phyloP scores from a whole-genome alignment of 441 rosid species.

The Populus hybrid region DNA sequence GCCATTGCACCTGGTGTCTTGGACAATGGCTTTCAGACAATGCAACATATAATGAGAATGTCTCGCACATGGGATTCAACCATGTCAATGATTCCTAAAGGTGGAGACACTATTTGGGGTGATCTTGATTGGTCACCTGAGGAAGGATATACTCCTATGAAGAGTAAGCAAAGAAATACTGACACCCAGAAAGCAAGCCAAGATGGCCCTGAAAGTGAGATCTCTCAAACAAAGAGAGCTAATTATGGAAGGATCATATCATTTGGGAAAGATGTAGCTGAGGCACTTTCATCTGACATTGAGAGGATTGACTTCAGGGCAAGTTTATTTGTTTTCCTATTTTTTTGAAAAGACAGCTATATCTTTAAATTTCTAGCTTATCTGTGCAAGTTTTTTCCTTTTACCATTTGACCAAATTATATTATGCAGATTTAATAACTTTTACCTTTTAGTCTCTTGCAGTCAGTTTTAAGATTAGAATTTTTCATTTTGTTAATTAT shows the following conservation, averaged over 20 bases:
- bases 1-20: slow-evolving; percentile 86
- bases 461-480: not conserved
- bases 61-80: slow-evolving; percentile 95
- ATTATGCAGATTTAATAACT: not conserved
- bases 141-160: slow-evolving; percentile 46
- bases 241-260: slow-evolving; percentile 89
- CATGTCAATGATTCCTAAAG: slow-evolving; percentile 94
- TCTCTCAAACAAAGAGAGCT: slow-evolving; percentile 38
- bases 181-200: slow-evolving; percentile 16
- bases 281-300: slow-evolving; percentile 60
- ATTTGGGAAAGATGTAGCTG: slow-evolving; percentile 81
- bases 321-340: slow-evolving; percentile 21
- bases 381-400: not conserved
- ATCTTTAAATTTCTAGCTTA: not conserved
- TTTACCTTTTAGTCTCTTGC: not conserved
- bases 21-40: slow-evolving; percentile 72
- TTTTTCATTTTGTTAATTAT: not conserved
- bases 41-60: slow-evolving; percentile 84
- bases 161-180: slow-evolving; percentile 27
- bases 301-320: slow-evolving; percentile 85
- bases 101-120: slow-evolving; percentile 97
- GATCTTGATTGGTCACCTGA: slow-evolving; percentile 94
- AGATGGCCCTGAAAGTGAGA: slow-evolving; percentile 30
- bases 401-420: not conserved
- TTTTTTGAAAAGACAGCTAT: not conserved